A percentile compares a stretch with the other conserved stretches of the same genome.
These are phyloP conservation scores for Plasmodium ovale DNA, from an alignment of 169 alveolate species.

Conservation along the genomic window DNA sequence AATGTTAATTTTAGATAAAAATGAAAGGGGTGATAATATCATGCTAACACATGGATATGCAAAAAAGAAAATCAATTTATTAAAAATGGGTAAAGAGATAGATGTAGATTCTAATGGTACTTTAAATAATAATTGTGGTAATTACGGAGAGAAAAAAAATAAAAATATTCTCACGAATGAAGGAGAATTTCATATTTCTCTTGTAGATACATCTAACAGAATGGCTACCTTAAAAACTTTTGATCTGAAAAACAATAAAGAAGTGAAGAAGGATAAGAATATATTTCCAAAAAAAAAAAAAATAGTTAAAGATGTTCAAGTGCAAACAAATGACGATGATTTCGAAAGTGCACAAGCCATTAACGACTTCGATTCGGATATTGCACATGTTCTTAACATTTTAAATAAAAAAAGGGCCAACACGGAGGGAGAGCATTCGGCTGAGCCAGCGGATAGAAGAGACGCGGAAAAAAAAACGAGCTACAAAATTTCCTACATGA, in stretches of 20 bases:
- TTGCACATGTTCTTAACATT: conserved; percentile 10
- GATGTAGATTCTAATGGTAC: neutral
- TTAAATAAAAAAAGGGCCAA: conserved; percentile 12
- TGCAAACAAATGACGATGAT: conserved; percentile 52
- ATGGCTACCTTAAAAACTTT: conserved; percentile 30
- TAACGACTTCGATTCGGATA: conserved; percentile 8
- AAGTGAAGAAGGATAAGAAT: neutral
- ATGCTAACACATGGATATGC: neutral
- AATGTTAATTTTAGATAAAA: conserved; percentile 49
- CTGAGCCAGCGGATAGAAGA: neutral
- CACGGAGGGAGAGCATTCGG: neutral
- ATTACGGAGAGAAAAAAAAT: too few species aligned
- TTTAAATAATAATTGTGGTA: too few species aligned
- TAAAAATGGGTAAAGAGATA: neutral
- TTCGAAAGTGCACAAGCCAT: neutral
- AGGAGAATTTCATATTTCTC: neutral
- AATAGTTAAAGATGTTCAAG: conserved; percentile 33
- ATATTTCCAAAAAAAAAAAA: conserved; percentile 10
- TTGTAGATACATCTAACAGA: conserved; percentile 21
- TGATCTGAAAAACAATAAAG: conserved; percentile 6
- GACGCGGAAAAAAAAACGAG: neutral
- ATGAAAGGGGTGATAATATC: conserved; percentile 23
- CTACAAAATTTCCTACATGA: neutral
- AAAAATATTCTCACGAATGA: neutral
- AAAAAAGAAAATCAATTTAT: conserved; percentile 1